phyloP scores from a whole-genome alignment of 2,329 filamentous ascomycete genomes.

The Podosphaera leucotricha region DNA sequence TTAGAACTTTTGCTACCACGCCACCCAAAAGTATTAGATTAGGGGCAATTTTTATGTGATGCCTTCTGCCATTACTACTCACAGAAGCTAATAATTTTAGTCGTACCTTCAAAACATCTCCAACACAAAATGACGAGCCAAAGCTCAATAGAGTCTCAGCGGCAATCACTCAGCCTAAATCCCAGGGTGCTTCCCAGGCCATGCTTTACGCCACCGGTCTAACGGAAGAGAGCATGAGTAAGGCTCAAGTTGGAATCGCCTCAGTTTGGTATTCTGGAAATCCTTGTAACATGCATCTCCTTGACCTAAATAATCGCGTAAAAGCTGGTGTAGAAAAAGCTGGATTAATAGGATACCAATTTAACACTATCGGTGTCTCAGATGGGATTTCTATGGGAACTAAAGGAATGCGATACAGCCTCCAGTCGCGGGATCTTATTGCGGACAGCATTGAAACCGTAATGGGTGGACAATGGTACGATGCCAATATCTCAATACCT shows the following conservation, averaged over 20 bases:
- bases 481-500: constrained; percentile 87
- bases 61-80: not conserved
- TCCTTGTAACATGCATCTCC: constrained; percentile 96
- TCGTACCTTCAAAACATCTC: not conserved
- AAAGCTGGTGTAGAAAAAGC: constrained; percentile 49
- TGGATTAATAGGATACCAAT: constrained; percentile 78
- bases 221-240: constrained; percentile 68
- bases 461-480: constrained; percentile 98
- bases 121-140: not conserved
- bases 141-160: constrained; percentile 65
- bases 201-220: constrained; percentile 96
- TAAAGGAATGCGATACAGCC: constrained; percentile 81
- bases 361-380: constrained; percentile 96
- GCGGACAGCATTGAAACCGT: constrained; percentile 97
- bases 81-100: not conserved
- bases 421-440: constrained; percentile 89
- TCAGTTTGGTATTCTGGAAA: constrained; percentile 97
- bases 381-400: constrained; percentile 98
- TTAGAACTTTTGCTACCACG: not conserved
- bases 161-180: constrained; percentile 85
- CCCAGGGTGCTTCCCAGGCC: constrained; percentile 91
- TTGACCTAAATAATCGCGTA: constrained; percentile 37
- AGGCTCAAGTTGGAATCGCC: constrained; percentile 92
- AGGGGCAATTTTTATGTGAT: not conserved
- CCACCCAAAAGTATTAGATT: not conserved